phyloP scores from a whole-genome alignment of 257 asterid species.

The Handroanthus guayacan region DNA sequence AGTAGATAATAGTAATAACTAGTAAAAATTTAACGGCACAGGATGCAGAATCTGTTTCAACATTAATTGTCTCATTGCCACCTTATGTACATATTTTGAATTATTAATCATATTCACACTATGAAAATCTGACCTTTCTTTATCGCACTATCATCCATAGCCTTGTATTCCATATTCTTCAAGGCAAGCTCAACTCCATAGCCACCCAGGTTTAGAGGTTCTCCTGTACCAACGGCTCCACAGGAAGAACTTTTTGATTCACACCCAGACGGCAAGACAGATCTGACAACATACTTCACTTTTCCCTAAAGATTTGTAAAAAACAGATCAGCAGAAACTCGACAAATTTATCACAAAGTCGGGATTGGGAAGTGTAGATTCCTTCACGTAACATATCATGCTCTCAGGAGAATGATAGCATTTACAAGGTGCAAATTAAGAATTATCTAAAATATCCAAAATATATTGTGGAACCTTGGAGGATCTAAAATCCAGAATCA shows the following conservation, averaged over 20 bases:
- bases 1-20: not conserved
- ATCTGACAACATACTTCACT: slow-evolving; percentile 81
- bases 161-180: slow-evolving; percentile 99
- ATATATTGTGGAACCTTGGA: not conserved
- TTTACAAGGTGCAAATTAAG: slow-evolving; percentile 1
- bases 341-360: slow-evolving; percentile 10
- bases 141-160: slow-evolving; percentile 92
- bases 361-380: slow-evolving; percentile 17
- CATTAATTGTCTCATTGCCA: slow-evolving; percentile 27
- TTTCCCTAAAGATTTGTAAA: slow-evolving; percentile 61
- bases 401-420: slow-evolving; percentile 1
- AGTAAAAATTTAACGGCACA: slow-evolving; percentile 5
- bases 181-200: slow-evolving; percentile 99
- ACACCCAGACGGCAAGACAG: slow-evolving; percentile 90
- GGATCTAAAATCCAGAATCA: slow-evolving; percentile 18
- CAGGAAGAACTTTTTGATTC: slow-evolving; percentile 74
- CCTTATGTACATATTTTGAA: slow-evolving; percentile 22
- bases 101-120: slow-evolving; percentile 26
- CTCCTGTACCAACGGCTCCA: slow-evolving; percentile 89
- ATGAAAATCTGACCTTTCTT: slow-evolving; percentile 65
- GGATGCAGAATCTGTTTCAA: not conserved
- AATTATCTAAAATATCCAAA: slow-evolving; percentile 14
- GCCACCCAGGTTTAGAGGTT: slow-evolving; percentile 85
- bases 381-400: slow-evolving; percentile 18
- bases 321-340: slow-evolving; percentile 17